Base-by-base conservation (phyloP, 352 stramenopile genomes). In the Globisporangium canariense region DNA sequence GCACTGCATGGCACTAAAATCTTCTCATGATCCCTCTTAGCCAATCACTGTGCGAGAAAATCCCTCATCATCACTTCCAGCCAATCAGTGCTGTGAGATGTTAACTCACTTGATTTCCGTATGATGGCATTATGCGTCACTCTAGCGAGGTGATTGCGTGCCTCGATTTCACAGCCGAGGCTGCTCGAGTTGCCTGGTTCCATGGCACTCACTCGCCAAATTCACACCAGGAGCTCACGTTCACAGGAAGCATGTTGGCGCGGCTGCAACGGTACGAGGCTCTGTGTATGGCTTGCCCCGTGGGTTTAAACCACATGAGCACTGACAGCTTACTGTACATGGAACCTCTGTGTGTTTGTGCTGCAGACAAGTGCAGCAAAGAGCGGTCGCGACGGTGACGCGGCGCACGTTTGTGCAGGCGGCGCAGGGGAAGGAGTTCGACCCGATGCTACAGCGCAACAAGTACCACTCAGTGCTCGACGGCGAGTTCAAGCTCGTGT, bases 391-490 rank as follows among this genome's bases (percentile, higher is more conserved):
- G 20, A 40, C 16, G 6, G 34, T n/a, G 13, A 53, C 38, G 20
- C 66, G 63, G 11, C 81, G 78, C 36, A 65, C 68, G 63, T 88
- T 81, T 47, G 76, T 86, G 34, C 68, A 77, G 28, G 67, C 71
- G 36, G 56, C 64, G 52, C 46, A 65, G 38, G 65, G 69, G n/a
- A 63, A 59, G 53, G 59, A 59, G 5, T 66, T 73, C 46, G 64
- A 71, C 20, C 67, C 60, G 2, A 59, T 62, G 34, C 68, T 92
- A 43, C 76, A 72, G 41, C 81, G 81, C 66, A 93, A 93, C 66
- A 93, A 91, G 64, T 90, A 93, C 64, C 67, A 73, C 54, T 88
- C 81, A 20, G 68, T 89, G 43, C 58, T 93, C 2, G 75, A 89
- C 34, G 73, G 78, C 36, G 77, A 85, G 40, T 89, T 93, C 62